Evolutionary conservation across 2,329 filamentous ascomycete genomes (phyloP).

Genomic region (Zalaria sp.): DNA sequence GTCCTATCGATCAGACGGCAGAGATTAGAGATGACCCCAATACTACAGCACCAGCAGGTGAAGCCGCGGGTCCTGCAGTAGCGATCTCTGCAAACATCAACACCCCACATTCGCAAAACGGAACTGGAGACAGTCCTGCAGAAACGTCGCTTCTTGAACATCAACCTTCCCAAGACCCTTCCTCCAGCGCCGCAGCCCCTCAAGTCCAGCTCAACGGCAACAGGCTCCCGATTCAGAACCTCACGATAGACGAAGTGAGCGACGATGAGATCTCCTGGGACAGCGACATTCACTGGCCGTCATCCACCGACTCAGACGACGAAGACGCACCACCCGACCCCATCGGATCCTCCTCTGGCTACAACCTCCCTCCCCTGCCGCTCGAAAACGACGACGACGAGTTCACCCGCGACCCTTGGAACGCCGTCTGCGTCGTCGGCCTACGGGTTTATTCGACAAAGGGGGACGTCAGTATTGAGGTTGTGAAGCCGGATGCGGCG

Average conservation of each 20-base stretch:
- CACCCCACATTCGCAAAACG: not conserved
- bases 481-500: conserved; percentile 12
- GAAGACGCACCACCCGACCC: not conserved
- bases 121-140: too few relatives aligned
- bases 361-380: not conserved
- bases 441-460: conserved; percentile 40
- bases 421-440: conserved; percentile 45
- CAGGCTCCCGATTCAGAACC: not conserved
- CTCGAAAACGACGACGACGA: conserved; percentile 24
- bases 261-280: not conserved
- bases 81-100: not conserved
- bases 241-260: not conserved
- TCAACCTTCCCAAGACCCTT: too few relatives aligned
- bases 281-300: not conserved
- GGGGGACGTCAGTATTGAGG: conserved; percentile 37
- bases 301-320: conserved; percentile 12
- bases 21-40: not conserved
- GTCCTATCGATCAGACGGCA: not conserved
- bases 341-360: too few relatives aligned
- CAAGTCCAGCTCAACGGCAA: not conserved
- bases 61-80: not conserved
- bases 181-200: too few relatives aligned
- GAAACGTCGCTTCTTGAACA: too few relatives aligned
- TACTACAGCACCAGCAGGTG: too few relatives aligned
- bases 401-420: conserved; percentile 41